These are phyloP conservation scores for Alisma plantagoaquatica DNA, from an alignment of 106 monocot species.

Conservation along the genomic window DNA sequence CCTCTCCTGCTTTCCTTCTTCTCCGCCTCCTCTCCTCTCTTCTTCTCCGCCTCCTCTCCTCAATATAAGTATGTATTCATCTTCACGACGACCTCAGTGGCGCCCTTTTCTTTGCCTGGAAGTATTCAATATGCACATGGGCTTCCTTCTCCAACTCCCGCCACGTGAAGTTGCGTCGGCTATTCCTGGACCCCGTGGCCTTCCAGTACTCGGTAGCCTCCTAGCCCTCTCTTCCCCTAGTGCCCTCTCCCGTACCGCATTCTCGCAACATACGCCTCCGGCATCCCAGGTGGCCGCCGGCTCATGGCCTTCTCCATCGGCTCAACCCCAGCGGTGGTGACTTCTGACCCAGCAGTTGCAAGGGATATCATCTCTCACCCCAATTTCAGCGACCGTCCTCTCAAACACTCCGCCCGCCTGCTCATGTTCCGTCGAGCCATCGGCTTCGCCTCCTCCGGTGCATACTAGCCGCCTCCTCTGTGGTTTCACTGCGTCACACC, in stretches of 20 bases:
- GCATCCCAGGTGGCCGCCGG: not conserved
- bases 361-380: not conserved
- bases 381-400: slow-evolving; percentile 1
- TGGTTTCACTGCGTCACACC: not conserved
- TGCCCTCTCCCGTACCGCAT: slow-evolving; percentile 1
- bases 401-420: slow-evolving; percentile 3
- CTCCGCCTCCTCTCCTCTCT: no score
- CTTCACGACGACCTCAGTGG: no score
- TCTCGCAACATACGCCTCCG: not conserved
- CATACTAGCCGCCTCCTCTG: slow-evolving; percentile 2
- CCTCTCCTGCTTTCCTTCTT: no score
- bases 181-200: not conserved
- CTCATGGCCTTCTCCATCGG: slow-evolving; percentile 8
- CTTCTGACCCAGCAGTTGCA: not conserved
- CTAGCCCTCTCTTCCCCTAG: not conserved
- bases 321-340: not conserved
- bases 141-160: not conserved
- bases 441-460: slow-evolving; percentile 6
- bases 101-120: no score
- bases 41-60: no score
- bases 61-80: no score
- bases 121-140: no score
- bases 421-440: slow-evolving; percentile 5
- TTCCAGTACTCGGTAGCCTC: not conserved
- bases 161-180: no score